phyloP scores from a whole-genome alignment of 2,329 filamentous ascomycete species.

The Aspergillus pseudotamarii region DNA sequence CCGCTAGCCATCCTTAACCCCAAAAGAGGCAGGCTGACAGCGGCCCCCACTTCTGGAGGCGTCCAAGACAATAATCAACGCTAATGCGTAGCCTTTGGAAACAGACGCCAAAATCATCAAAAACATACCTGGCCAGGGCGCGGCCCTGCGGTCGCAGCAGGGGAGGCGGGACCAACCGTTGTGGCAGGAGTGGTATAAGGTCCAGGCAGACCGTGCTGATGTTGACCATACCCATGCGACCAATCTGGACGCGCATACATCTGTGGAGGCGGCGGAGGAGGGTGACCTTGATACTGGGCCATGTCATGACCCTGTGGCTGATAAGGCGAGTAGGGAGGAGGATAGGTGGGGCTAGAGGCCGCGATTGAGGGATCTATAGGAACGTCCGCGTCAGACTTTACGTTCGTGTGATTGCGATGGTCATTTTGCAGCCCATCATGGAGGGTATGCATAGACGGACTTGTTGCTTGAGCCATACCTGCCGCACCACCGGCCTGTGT shows the following conservation, averaged over 20 bases:
- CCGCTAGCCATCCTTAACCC: slow-evolving; percentile 20
- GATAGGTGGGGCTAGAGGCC: slow-evolving; percentile 87
- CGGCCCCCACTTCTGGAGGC: slow-evolving; percentile 22
- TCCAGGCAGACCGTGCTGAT: slow-evolving; percentile 51
- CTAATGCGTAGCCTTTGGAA: slow-evolving; percentile 32
- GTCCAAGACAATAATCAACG: slow-evolving; percentile 34
- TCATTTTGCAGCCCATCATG: slow-evolving; percentile 73
- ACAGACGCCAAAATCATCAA: slow-evolving; percentile 39
- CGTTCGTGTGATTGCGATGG: slow-evolving; percentile 68
- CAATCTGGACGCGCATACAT: slow-evolving; percentile 53
- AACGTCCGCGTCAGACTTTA: slow-evolving; percentile 94
- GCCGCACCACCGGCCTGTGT: slow-evolving; percentile 73
- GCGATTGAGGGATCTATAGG: slow-evolving; percentile 99
- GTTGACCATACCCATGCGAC: slow-evolving; percentile 49
- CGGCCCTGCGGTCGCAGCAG: slow-evolving; percentile 62
- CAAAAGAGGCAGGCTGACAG: slow-evolving; percentile 20
- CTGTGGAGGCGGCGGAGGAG: slow-evolving; percentile 48
- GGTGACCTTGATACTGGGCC: slow-evolving; percentile 65
- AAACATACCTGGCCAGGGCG: slow-evolving; percentile 65
- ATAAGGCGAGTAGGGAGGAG: slow-evolving; percentile 86
- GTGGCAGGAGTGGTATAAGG: slow-evolving; percentile 57
- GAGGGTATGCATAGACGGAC: slow-evolving; percentile 85
- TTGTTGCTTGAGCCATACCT: slow-evolving; percentile 99
- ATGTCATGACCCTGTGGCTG: slow-evolving; percentile 81
- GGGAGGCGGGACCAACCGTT: slow-evolving; percentile 61